phyloP scores from a whole-genome alignment of 495 filamentous ascomycete genomes.

The Wilcoxina mikolae region DNA sequence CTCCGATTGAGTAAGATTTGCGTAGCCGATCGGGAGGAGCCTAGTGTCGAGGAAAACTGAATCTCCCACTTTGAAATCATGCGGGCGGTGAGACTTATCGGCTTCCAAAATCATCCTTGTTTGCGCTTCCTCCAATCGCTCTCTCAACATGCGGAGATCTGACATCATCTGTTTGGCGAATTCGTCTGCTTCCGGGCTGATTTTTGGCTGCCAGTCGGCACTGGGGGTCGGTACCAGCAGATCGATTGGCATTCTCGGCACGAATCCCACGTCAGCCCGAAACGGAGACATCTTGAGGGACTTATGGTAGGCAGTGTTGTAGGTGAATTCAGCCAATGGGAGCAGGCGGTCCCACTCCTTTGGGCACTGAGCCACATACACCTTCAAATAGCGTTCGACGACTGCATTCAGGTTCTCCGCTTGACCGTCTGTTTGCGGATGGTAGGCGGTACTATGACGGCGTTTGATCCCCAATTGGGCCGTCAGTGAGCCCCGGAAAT shows the following conservation, averaged over 20 bases:
- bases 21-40: neutral
- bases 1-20: neutral
- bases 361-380: neutral
- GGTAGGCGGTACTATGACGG: neutral
- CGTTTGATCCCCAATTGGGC: neutral
- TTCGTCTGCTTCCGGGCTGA: too few relatives aligned
- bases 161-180: neutral
- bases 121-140: neutral
- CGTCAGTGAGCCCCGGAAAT: conserved; percentile 4
- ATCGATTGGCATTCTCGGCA: neutral
- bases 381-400: neutral
- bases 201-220: neutral
- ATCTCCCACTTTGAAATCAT: neutral
- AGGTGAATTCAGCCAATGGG: too few relatives aligned
- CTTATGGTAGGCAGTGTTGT: neutral
- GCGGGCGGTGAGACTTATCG: neutral
- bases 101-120: neutral
- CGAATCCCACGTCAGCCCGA: neutral
- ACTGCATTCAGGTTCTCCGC: neutral
- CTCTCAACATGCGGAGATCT: neutral
- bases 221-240: neutral
- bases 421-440: conserved; percentile 3
- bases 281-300: neutral
- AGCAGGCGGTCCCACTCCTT: too few relatives aligned
- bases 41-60: neutral